A percentile compares a stretch with the other conserved stretches of the same genome.
phyloP scores from a whole-genome alignment of 768 basidiomycete species.

The Tylopilus sp. region DNA sequence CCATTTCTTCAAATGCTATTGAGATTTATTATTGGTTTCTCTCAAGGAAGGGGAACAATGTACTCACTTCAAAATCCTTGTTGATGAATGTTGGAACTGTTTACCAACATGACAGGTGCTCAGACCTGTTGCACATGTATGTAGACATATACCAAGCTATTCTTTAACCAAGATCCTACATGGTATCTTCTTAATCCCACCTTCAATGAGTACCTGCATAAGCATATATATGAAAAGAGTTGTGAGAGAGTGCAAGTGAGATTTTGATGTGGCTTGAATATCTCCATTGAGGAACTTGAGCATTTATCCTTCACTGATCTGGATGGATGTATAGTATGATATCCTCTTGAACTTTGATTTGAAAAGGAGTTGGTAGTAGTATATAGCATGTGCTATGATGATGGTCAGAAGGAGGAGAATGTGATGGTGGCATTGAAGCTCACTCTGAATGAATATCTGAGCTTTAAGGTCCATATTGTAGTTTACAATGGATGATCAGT shows the following conservation, averaged over 20 bases:
- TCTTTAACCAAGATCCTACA: conserved; percentile 1
- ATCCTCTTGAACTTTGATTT: neutral
- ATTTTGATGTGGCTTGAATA: too few relatives aligned
- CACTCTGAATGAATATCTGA: neutral
- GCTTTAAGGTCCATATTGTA: neutral
- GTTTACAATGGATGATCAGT: too few relatives aligned
- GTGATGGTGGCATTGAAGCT: neutral
- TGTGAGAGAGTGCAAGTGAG: too few relatives aligned
- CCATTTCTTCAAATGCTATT: too few relatives aligned
- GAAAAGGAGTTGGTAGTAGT: neutral
- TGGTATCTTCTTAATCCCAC: neutral
- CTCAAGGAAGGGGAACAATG: neutral
- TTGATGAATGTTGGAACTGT: neutral
- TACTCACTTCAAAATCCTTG: neutral
- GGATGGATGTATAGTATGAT: too few relatives aligned
- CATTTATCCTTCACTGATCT: too few relatives aligned
- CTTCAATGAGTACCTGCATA: neutral
- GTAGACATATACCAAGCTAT: neutral
- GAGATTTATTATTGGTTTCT: neutral
- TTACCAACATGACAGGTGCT: conserved; percentile 4
- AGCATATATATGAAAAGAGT: neutral
- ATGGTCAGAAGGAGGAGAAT: neutral
- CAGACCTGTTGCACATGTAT: conserved; percentile 9
- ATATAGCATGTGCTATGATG: neutral
- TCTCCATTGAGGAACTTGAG: too few relatives aligned